Evolutionary conservation across 352 stramenopile genomes (phyloP).

Genomic region (Globisporangium cystogenes): DNA sequence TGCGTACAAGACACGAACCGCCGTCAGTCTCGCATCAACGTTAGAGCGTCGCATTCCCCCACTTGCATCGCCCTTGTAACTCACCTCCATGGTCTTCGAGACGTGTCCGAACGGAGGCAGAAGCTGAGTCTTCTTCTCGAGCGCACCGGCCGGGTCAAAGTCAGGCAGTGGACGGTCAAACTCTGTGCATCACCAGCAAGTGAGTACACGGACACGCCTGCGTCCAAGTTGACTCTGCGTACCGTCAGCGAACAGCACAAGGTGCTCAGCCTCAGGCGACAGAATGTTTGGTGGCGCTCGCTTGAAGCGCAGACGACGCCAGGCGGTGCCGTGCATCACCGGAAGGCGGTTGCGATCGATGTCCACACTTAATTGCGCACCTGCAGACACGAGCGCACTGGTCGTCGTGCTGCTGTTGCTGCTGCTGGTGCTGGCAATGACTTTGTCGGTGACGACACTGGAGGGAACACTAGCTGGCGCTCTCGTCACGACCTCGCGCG

Average conservation of each 20-base stretch:
- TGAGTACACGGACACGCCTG: neutral
- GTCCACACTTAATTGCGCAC: neutral
- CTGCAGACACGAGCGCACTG: neutral
- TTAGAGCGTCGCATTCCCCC: no score
- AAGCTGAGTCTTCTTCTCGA: constrained; percentile 23
- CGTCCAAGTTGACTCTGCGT: neutral
- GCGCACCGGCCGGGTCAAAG: constrained; percentile 25
- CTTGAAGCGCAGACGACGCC: constrained; percentile 17
- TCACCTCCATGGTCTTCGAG: constrained; percentile 13
- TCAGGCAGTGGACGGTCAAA: constrained; percentile 29
- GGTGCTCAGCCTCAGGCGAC: constrained; percentile 3
- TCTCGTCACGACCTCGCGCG: constrained; percentile 7
- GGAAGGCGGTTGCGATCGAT: constrained; percentile 5
- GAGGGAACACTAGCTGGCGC: constrained; percentile 6
- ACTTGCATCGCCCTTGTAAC: constrained; percentile 34
- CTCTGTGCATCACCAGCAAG: constrained; percentile 14
- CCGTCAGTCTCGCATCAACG: neutral
- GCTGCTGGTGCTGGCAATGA: neutral
- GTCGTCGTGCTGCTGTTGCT: neutral
- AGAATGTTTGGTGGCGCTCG: constrained; percentile 23
- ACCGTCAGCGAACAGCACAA: constrained; percentile 11
- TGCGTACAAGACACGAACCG: neutral
- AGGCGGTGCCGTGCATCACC: constrained; percentile 19
- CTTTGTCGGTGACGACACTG: neutral
- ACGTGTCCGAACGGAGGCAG: constrained; percentile 24